These are phyloP conservation scores for Alisma plantagoaquatica DNA, from an alignment of 106 monocot species.

Conservation along the genomic window DNA sequence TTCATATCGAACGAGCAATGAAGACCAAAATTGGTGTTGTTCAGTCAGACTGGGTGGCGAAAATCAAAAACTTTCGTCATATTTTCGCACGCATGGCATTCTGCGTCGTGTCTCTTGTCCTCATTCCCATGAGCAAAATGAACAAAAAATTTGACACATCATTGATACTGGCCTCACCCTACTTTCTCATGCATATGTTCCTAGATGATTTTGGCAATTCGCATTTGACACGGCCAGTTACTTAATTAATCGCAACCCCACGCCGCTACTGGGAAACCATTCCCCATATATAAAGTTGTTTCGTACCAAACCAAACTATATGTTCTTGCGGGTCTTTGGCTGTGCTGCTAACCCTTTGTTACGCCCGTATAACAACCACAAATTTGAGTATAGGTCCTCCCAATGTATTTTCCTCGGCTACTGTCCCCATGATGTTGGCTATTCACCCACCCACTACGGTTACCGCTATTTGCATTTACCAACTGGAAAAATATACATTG, in stretches of 20 bases:
- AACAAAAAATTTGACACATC: neutral
- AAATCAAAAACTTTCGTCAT: neutral
- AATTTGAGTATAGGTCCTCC: neutral
- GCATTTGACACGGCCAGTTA: neutral
- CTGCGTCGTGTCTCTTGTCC: neutral
- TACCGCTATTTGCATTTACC: neutral
- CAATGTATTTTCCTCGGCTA: neutral
- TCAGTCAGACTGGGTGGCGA: slow-evolving; percentile 3
- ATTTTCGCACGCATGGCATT: neutral
- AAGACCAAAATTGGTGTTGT: neutral
- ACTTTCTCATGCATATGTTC: neutral
- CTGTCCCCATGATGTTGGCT: neutral
- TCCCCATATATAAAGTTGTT: neutral
- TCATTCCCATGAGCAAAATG: neutral
- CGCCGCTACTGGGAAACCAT: neutral
- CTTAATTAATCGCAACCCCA: neutral
- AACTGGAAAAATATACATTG: neutral
- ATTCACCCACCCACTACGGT: no score
- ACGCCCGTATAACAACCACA: neutral
- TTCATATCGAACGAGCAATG: neutral
- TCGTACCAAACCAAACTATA: neutral
- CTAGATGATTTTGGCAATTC: neutral
- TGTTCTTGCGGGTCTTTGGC: neutral
- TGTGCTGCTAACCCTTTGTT: neutral
- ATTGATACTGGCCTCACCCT: neutral